phyloP scores from a whole-genome alignment of 345 rosid species.

The Kandelia obovata region DNA sequence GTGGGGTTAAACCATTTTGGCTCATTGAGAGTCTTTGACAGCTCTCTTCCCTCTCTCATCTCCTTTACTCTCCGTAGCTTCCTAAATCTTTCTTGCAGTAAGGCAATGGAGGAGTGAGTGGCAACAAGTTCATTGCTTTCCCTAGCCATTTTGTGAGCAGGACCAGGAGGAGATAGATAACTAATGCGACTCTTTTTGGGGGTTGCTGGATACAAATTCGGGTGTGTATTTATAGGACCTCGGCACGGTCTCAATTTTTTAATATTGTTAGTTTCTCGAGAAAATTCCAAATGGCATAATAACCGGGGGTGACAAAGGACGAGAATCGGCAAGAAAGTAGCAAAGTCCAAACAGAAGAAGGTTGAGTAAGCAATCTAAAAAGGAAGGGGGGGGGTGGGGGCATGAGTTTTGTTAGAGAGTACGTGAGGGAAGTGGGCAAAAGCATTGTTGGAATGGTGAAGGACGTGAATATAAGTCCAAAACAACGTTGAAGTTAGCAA shows the following conservation, averaged over 20 bases:
- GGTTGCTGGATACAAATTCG: constrained; percentile 4
- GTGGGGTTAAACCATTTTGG: not conserved
- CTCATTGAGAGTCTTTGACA: constrained; percentile 19
- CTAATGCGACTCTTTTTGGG: not conserved
- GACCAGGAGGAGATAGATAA: not conserved
- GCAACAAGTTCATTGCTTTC: constrained; percentile 42
- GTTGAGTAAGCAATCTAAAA: constrained; percentile 49
- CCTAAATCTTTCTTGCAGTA: constrained; percentile 74
- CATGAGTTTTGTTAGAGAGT: constrained; percentile 35
- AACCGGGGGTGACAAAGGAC: constrained; percentile 3
- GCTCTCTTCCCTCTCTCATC: constrained; percentile 62
- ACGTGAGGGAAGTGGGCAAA: constrained; percentile 32
- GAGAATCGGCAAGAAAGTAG: constrained; percentile 55
- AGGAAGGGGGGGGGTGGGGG: constrained; percentile 11
- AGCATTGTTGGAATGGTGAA: constrained; percentile 42
- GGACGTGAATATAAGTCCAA: constrained; percentile 45
- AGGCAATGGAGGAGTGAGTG: constrained; percentile 57
- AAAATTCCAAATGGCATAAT: constrained; percentile 33
- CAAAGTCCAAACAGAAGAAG: constrained; percentile 55
- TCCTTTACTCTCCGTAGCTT: constrained; percentile 55
- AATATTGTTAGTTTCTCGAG: constrained; percentile 35
- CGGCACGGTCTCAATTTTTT: constrained; percentile 14
- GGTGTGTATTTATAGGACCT: constrained; percentile 32
- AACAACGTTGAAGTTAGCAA: constrained; percentile 54
- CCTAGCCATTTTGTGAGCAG: constrained; percentile 34